Evolutionary conservation across 352 stramenopile genomes (phyloP).

Genomic region (Phytophthora rubi): DNA sequence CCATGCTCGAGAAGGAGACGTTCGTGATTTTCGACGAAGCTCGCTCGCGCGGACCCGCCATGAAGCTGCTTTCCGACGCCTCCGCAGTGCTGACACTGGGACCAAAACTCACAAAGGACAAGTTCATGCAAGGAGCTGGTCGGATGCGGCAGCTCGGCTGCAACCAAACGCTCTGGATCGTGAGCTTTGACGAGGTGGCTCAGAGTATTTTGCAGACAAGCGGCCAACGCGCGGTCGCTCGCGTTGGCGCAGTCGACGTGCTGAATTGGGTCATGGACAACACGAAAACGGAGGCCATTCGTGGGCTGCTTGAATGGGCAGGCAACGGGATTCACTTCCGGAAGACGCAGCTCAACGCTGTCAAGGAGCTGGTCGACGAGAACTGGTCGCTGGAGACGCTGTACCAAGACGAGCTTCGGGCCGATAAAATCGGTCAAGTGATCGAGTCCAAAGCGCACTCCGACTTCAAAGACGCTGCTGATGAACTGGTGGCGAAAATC

Average conservation of each 20-base stretch:
- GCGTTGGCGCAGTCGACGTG: slow-evolving; percentile 52
- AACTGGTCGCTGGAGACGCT: slow-evolving; percentile 55
- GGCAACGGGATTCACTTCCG: slow-evolving; percentile 76
- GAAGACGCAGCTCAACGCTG: slow-evolving; percentile 31
- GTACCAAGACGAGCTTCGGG: slow-evolving; percentile 37
- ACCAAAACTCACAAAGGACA: slow-evolving; percentile 90
- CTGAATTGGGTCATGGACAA: slow-evolving; percentile 91
- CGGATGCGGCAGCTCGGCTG: slow-evolving; percentile 83
- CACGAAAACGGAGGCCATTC: slow-evolving; percentile 66
- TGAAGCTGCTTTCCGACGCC: slow-evolving; percentile 81
- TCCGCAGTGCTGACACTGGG: slow-evolving; percentile 86
- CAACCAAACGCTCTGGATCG: slow-evolving; percentile 73
- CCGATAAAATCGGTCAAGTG: slow-evolving; percentile 44
- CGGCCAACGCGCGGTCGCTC: neutral
- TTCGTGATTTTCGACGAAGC: slow-evolving; percentile 94
- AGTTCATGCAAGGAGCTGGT: slow-evolving; percentile 93
- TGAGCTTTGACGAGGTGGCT: slow-evolving; percentile 72
- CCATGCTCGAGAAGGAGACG: slow-evolving; percentile 79
- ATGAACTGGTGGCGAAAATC: slow-evolving; percentile 27
- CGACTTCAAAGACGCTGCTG: slow-evolving; percentile 2
- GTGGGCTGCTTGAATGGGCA: slow-evolving; percentile 81
- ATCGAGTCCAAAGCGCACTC: slow-evolving; percentile 29
- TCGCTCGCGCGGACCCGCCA: slow-evolving; percentile 85
- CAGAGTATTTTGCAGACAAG: slow-evolving; percentile 46
- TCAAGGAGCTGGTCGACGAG: slow-evolving; percentile 47